Evolutionary conservation across 2,329 filamentous ascomycete genomes (phyloP).

Genomic region (Alternaria viburni): DNA sequence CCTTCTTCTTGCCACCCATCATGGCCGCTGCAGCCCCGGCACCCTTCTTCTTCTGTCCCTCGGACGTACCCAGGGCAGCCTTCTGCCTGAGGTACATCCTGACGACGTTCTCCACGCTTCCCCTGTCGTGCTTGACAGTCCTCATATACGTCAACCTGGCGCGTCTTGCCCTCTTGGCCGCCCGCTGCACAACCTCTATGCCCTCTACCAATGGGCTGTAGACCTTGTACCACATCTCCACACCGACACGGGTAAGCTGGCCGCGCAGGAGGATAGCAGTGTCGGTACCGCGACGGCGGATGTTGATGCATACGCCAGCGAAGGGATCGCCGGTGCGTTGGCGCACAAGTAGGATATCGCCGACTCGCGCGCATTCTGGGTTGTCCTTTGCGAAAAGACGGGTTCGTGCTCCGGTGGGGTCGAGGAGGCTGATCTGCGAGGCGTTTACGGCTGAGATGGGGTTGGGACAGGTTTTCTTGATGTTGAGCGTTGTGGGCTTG

Average conservation of each 20-base stretch:
- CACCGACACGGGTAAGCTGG: constrained; percentile 82
- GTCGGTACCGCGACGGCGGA: constrained; percentile 84
- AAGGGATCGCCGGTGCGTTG: constrained; percentile 88
- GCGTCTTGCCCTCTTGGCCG: constrained; percentile 81
- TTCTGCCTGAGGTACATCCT: constrained; percentile 46
- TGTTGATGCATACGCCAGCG: constrained; percentile 84
- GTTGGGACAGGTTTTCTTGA: constrained; percentile 64
- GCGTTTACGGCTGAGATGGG: constrained; percentile 72
- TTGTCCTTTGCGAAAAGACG: constrained; percentile 81
- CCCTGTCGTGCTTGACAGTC: constrained; percentile 46
- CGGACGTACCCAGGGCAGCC: constrained; percentile 42
- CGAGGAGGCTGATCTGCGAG: constrained; percentile 74
- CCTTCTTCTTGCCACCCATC: constrained; percentile 39
- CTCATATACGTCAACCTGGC: constrained; percentile 92
- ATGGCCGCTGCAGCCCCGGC: constrained; percentile 23
- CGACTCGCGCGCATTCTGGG: constrained; percentile 78
- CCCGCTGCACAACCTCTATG: constrained; percentile 91
- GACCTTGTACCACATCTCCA: constrained; percentile 98
- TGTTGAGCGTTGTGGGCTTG: constrained; percentile 61
- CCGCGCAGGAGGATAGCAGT: constrained; percentile 86
- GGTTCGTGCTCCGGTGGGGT: constrained; percentile 82
- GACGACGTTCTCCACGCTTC: constrained; percentile 48
- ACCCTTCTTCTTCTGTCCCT: constrained; percentile 39
- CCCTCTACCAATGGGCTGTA: constrained; percentile 88
- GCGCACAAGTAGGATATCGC: constrained; percentile 90